Evolutionary conservation across 1,139 yeast genomes (phyloP), one percentile per base, ranked within the genome.

Genomic region (Magnusiomyces suaveolens): DNA sequence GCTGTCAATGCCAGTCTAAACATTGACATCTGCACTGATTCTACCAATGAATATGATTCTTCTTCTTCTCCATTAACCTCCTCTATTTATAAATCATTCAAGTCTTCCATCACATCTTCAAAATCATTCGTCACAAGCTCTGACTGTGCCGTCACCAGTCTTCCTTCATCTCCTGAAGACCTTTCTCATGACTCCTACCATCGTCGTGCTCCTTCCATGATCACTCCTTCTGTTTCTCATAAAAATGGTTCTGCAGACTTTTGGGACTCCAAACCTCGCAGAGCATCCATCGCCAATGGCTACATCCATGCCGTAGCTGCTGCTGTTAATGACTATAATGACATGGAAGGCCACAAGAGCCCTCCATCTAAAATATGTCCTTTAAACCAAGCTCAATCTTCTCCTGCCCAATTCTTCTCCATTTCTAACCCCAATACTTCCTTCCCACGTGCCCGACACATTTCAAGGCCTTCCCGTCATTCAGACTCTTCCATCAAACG

Each of bases 1-100:
- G 64, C 74, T 25, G 81, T 82, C 56, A 84, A 84, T 66, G 67
- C 74, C 47, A 71, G 73, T 51, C 80, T 84, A 55, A 86, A 87
- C 0, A 80, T 82, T 57, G 72, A 76, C 18, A 38, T 33, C 83
- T 25, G 44, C 25, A 25, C 44, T 10, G 8, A 10, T 10, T 36
- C 41, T 10, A 12, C 12, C 12, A 29, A 29, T 29, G 33, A 29
- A 29, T 12, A 6, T 6, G 10, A 29, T 29, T 29, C 33, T 29
- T 29, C 26, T 33, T 16, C 24, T 20, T 6, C n/a, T n/a, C n/a
- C n/a, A n/a, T n/a, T 3, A 23, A 21, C 21, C 16, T 2, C 21
- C 29, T 3, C 36, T n/a, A 18, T 12, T 20, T 3, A 3, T 21
- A 20, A 43, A 23, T n/a, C 46, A n/a, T n/a, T n/a, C n/a, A n/a